Evolutionary conservation across 176 grass and related monocot species (phyloP).

Genomic region (Cenchrus fungigraminus): DNA sequence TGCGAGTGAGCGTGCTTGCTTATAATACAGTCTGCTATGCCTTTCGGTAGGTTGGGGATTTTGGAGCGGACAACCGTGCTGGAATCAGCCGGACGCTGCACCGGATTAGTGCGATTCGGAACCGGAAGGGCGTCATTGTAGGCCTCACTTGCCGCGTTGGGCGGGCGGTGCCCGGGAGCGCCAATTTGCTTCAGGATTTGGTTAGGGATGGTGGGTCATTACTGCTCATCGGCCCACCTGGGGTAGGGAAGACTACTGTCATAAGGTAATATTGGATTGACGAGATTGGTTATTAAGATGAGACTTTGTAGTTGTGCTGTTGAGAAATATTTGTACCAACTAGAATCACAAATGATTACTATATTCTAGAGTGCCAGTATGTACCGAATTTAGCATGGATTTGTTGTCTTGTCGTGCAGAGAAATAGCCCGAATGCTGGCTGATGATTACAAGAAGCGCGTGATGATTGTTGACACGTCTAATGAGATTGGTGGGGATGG

Average conservation of each 20-base stretch:
- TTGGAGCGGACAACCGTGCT: slow-evolving; percentile 76
- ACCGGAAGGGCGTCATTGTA: slow-evolving; percentile 71
- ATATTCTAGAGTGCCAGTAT: background rate
- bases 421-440: slow-evolving; percentile 86
- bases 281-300: background rate
- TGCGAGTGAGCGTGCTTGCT: background rate
- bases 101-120: slow-evolving; percentile 79
- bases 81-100: slow-evolving; percentile 85
- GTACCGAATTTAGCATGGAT: background rate
- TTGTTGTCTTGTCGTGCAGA: slow-evolving; percentile 45
- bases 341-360: background rate
- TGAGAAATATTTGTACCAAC: background rate
- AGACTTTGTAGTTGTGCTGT: background rate
- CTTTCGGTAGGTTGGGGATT: slow-evolving; percentile 71
- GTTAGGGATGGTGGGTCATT: slow-evolving; percentile 80
- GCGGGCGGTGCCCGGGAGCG: slow-evolving; percentile 77
- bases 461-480: slow-evolving; percentile 96
- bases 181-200: slow-evolving; percentile 84
- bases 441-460: slow-evolving; percentile 83
- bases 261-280: slow-evolving; percentile 61
- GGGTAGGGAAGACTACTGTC: slow-evolving; percentile 85
- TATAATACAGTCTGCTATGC: background rate
- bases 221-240: slow-evolving; percentile 84
- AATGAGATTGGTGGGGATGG: slow-evolving; percentile 98
- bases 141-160: slow-evolving; percentile 90